A percentile compares a stretch with the other conserved stretches of the same genome.
These are phyloP conservation scores for Vigna nakashimae DNA, from an alignment of 306 rosid species.

Conservation along the genomic window DNA sequence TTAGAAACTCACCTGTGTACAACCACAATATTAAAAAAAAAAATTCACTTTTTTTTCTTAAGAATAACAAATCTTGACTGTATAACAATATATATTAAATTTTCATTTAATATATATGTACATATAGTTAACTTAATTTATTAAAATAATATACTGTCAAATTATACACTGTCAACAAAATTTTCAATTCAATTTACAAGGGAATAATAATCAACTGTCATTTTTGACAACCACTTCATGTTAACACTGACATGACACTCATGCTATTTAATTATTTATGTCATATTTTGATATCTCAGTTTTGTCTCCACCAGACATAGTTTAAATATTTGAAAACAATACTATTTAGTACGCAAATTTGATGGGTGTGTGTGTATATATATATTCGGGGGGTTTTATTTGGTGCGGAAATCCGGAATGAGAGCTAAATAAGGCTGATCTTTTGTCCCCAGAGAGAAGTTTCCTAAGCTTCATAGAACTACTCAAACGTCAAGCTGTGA, in stretches of 20 bases:
- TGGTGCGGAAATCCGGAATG: background rate
- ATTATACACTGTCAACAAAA: background rate
- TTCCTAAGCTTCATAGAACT: background rate
- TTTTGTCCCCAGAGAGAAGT: background rate
- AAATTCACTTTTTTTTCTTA: background rate
- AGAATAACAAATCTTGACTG: background rate
- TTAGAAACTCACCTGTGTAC: background rate
- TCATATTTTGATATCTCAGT: constrained; percentile 5
- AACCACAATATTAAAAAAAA: background rate
- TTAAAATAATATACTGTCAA: background rate
- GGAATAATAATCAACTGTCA: background rate
- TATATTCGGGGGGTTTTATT: background rate
- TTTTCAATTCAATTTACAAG: background rate
- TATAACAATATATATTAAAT: background rate
- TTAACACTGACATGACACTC: background rate
- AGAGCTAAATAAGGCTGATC: background rate
- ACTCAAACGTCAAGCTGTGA: background rate
- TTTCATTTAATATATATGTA: background rate
- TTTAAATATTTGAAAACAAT: background rate
- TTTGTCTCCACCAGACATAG: background rate
- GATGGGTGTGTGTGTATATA: background rate
- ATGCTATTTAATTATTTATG: constrained; percentile 1
- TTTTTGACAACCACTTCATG: constrained; percentile 11
- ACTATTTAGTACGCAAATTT: background rate
- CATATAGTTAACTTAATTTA: background rate